Conservation (phyloP, 2,329 filamentous ascomycete genomes). For the Elsinoe batatas region DNA sequence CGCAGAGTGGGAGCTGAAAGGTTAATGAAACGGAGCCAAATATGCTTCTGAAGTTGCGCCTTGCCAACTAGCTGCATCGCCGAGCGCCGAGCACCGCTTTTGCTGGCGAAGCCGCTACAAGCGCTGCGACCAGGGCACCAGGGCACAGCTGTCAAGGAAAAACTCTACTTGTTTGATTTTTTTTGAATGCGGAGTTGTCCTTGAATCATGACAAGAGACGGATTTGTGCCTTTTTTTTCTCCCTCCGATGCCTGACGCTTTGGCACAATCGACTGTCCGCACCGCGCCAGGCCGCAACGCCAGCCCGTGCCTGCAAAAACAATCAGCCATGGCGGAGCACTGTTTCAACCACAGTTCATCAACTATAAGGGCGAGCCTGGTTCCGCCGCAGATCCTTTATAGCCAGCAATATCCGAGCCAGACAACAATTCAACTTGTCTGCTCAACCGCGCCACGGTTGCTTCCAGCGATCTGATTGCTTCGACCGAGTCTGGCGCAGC, state of each 20-base stretch:
- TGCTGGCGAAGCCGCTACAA: constrained; percentile 2
- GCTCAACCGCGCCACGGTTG: constrained; percentile 12
- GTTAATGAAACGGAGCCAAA: constrained; percentile 7
- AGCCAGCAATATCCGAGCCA: constrained; percentile 1
- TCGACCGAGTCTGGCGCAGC: constrained; percentile 1
- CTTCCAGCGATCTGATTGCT: constrained; percentile 11
- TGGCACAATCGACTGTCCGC: neutral
- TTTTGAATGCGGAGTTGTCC: neutral
- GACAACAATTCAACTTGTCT: constrained; percentile 10
- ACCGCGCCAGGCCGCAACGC: neutral
- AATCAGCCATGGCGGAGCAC: constrained; percentile 10
- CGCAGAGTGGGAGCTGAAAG: neutral
- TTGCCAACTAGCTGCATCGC: constrained; percentile 7
- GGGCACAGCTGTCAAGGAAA: constrained; percentile 7
- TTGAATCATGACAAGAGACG: constrained; percentile 5
- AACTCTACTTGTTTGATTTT: constrained; percentile 3
- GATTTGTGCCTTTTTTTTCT: neutral
- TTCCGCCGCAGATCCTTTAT: constrained; percentile 4
- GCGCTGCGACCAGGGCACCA: neutral
- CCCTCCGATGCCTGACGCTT: neutral
- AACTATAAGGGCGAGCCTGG: constrained; percentile 10
- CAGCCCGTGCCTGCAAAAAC: neutral
- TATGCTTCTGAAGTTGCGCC: constrained; percentile 9
- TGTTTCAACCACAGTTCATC: constrained; percentile 9
- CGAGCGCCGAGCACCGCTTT: constrained; percentile 6